Percentiles rank a stretch among this genome's conserved stretches.
Conservation (phyloP, 768 basidiomycete species). For the Amanita rimosa region DNA sequence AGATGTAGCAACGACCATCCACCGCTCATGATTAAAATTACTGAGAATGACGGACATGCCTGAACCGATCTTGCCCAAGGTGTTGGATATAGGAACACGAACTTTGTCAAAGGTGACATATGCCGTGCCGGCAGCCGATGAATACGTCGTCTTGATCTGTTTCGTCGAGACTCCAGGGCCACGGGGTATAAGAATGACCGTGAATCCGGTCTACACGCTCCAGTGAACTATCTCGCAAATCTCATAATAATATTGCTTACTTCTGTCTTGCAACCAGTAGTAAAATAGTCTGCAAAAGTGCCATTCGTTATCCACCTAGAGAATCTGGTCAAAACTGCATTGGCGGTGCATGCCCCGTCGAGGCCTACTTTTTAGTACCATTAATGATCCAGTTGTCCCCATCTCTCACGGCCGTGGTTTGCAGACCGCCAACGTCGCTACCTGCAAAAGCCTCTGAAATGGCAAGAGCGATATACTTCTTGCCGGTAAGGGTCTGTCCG, state of each 20-base stretch:
- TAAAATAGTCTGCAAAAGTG: slow-evolving; percentile 77
- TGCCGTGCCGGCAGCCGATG: slow-evolving; percentile 82
- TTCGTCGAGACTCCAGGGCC: slow-evolving; percentile 70
- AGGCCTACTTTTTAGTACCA: slow-evolving; percentile 80
- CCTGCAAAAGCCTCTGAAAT: slow-evolving; percentile 93
- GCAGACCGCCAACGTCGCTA: slow-evolving; percentile 75
- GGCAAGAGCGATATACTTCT: slow-evolving; percentile 82
- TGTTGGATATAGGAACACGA: slow-evolving; percentile 78
- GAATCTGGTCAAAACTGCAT: not conserved
- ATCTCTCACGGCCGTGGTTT: slow-evolving; percentile 77
- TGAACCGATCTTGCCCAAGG: slow-evolving; percentile 76
- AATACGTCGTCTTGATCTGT: slow-evolving; percentile 89
- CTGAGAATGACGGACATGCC: slow-evolving; percentile 77
- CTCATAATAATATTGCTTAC: slow-evolving; percentile 20
- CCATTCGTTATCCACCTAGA: slow-evolving; percentile 88
- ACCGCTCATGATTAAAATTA: slow-evolving; percentile 86
- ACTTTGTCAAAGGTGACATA: slow-evolving; percentile 74
- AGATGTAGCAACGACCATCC: slow-evolving; percentile 72
- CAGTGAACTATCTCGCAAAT: not conserved
- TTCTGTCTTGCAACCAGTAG: slow-evolving; percentile 65
- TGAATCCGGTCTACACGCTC: slow-evolving; percentile 45
- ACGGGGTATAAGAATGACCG: slow-evolving; percentile 67
- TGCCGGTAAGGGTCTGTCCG: slow-evolving; percentile 42
- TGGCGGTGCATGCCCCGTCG: not conserved
- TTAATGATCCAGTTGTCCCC: slow-evolving; percentile 83